Evolutionary conservation across 2,329 filamentous ascomycete genomes (phyloP).

Genomic region (Trichoderma aggressivum): DNA sequence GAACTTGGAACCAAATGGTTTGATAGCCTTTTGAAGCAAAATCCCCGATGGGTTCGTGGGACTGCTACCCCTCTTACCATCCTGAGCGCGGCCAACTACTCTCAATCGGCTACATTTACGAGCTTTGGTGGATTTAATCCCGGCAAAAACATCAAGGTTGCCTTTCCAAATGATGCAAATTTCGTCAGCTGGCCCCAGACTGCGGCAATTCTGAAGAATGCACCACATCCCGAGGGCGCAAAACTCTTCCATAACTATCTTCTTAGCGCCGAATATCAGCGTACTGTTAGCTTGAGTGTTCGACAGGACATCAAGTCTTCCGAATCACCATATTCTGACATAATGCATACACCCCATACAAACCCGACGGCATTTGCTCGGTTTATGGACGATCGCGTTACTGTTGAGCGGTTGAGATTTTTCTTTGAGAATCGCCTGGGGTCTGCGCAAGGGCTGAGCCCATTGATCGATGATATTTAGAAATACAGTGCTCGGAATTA

Average conservation of each 20-base stretch:
- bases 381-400: slow-evolving; percentile 41
- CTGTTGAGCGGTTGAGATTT: slow-evolving; percentile 41
- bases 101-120: slow-evolving; percentile 36
- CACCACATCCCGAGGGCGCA: slow-evolving; percentile 48
- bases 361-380: slow-evolving; percentile 37
- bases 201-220: slow-evolving; percentile 46
- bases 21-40: slow-evolving; percentile 44
- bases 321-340: slow-evolving; percentile 28
- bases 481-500: background rate
- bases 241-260: slow-evolving; percentile 49
- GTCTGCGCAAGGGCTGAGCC: slow-evolving; percentile 40
- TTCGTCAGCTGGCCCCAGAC: slow-evolving; percentile 49
- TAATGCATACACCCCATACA: slow-evolving; percentile 31
- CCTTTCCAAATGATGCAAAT: slow-evolving; percentile 35
- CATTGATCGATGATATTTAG: slow-evolving; percentile 31
- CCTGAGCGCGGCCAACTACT: slow-evolving; percentile 29
- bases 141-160: slow-evolving; percentile 23
- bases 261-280: slow-evolving; percentile 41
- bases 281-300: slow-evolving; percentile 32
- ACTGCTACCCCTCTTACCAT: slow-evolving; percentile 41
- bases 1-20: slow-evolving; percentile 46
- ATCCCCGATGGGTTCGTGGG: slow-evolving; percentile 53
- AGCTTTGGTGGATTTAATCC: slow-evolving; percentile 23
- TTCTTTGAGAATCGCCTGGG: slow-evolving; percentile 43
- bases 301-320: slow-evolving; percentile 32